These are phyloP conservation scores for Paramecium pentaurelia DNA, from an alignment of 73 alveolate genomes.

Conservation along the genomic window DNA sequence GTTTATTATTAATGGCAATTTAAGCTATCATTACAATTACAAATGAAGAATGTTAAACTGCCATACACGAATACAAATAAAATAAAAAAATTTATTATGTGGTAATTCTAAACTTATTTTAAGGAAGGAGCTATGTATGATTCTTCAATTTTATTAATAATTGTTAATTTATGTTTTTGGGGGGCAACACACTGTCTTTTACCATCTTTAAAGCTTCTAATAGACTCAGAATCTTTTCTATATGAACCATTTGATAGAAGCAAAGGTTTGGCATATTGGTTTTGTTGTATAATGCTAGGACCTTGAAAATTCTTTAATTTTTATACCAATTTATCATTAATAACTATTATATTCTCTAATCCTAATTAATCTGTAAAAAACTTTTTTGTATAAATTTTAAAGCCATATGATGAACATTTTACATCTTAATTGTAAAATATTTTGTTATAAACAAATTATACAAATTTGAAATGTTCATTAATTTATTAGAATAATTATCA, in stretches of 20 bases:
- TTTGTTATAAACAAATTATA: too few relatives aligned
- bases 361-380: not conserved
- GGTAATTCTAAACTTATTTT: not conserved
- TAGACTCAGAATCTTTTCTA: not conserved
- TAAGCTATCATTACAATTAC: not conserved
- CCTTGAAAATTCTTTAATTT: not conserved
- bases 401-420: too few relatives aligned
- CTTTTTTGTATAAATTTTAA: not conserved
- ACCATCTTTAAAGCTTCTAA: not conserved
- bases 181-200: slow-evolving; percentile 14
- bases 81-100: not conserved
- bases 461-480: too few relatives aligned
- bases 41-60: not conserved
- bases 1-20: not conserved
- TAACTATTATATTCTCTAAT: too few relatives aligned
- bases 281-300: not conserved
- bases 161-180: slow-evolving; percentile 15
- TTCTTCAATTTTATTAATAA: not conserved
- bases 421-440: too few relatives aligned
- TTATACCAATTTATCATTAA: too few relatives aligned
- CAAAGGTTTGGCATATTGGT: not conserved
- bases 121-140: slow-evolving; percentile 33
- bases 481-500: too few relatives aligned
- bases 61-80: not conserved
- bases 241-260: slow-evolving; percentile 20